phyloP scores from a whole-genome alignment of 225 moss, liverwort and hornwort genomes.

The Physcomitrellopsis africana region DNA sequence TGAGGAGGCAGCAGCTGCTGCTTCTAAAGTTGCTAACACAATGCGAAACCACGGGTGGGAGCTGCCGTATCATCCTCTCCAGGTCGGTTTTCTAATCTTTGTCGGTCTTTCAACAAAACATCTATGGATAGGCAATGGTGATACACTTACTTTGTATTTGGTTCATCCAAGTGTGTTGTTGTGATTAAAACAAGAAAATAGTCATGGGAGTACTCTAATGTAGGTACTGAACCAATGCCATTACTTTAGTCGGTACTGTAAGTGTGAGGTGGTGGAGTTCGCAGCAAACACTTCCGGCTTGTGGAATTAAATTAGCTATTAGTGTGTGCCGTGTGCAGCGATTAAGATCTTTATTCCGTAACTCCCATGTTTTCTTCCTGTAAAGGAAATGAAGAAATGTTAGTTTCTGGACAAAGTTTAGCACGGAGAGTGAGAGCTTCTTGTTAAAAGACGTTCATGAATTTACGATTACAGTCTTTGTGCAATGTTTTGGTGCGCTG shows the following conservation, averaged over 20 bases:
- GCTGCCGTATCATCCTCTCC: conserved; percentile 95
- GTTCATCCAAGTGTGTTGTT: no score
- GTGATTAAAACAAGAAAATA: no score
- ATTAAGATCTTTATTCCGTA: not conserved
- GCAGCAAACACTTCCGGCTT: no score
- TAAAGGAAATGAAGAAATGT: not conserved
- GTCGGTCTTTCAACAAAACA: not conserved
- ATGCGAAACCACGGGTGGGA: conserved; percentile 99
- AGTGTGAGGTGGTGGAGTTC: no score
- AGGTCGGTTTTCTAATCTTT: conserved; percentile 39
- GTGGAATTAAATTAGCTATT: not conserved
- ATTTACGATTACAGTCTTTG: no score
- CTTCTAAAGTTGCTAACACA: conserved; percentile 31
- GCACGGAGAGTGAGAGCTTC: not conserved
- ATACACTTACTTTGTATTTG: no score
- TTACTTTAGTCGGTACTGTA: no score
- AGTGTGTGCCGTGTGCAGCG: not conserved
- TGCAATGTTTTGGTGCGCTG: no score
- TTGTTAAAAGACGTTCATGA: no score
- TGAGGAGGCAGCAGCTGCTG: not conserved
- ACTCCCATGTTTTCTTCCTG: not conserved
- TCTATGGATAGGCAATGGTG: no score
- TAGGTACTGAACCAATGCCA: no score
- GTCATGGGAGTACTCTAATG: no score
- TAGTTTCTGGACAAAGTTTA: not conserved